Conservation (phyloP, 345 rosid genomes). For the Eucalyptus cloeziana region DNA sequence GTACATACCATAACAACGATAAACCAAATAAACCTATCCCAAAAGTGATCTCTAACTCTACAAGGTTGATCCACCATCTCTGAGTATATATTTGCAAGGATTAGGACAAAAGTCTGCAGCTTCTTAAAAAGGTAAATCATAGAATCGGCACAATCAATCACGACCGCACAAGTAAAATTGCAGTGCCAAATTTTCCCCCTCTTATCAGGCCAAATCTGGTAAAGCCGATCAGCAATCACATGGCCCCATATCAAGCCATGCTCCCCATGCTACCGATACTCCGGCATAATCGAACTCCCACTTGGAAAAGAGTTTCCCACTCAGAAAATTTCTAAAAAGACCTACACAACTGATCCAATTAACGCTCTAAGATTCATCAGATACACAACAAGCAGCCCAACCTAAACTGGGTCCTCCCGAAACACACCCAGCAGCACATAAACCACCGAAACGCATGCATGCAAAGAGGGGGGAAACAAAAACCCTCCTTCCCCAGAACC, state of each 20-base stretch:
- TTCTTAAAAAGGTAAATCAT: neutral
- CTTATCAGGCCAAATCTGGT: neutral
- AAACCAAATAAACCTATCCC: neutral
- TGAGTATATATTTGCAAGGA: neutral
- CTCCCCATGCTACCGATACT: neutral
- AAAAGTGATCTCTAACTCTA: neutral
- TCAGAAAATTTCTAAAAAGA: neutral
- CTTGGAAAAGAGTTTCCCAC: neutral
- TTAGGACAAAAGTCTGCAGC: neutral
- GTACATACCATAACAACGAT: neutral
- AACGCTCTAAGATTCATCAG: neutral
- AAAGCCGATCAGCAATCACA: neutral
- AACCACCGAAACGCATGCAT: neutral
- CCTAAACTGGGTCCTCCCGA: neutral
- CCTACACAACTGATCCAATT: neutral
- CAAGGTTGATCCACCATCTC: neutral
- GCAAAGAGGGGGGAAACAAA: neutral
- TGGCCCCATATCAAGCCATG: neutral
- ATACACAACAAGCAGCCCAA: neutral
- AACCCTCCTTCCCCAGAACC: neutral
- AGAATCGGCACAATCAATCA: neutral
- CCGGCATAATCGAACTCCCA: neutral
- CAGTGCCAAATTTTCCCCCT: neutral
- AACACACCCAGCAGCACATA: neutral
- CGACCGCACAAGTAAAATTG: neutral